Conservation (phyloP, 257 asterid species). For the Linaria vulgaris region DNA sequence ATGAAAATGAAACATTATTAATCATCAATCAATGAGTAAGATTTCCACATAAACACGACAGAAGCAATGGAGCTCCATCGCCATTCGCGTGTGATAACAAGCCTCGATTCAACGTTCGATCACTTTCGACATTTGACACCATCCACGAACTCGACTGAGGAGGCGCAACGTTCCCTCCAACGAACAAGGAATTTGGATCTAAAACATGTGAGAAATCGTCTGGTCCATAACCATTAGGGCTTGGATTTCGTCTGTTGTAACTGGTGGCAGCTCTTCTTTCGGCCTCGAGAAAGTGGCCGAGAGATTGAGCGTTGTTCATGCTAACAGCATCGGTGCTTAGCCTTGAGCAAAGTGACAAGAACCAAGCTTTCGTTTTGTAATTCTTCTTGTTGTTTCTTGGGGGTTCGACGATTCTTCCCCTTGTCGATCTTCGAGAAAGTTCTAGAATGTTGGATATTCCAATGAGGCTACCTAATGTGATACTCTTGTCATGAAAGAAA, state of each 20-base stretch:
- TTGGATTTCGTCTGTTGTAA: constrained; percentile 29
- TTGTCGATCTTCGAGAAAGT: constrained; percentile 57
- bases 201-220: constrained; percentile 46
- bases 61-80: constrained; percentile 45
- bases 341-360: constrained; percentile 58
- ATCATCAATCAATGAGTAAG: constrained; percentile 35
- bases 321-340: constrained; percentile 63
- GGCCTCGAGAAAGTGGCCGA: constrained; percentile 69
- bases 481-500: constrained; percentile 68
- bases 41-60: constrained; percentile 61
- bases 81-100: constrained; percentile 36
- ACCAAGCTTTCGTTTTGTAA: constrained; percentile 56
- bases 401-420: constrained; percentile 47
- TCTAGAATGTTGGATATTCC: constrained; percentile 67
- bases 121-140: constrained; percentile 18
- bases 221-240: constrained; percentile 32
- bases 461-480: constrained; percentile 65
- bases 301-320: constrained; percentile 47
- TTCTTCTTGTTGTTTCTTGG: constrained; percentile 41
- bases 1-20: neutral
- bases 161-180: constrained; percentile 50
- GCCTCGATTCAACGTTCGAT: constrained; percentile 31
- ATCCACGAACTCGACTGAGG: constrained; percentile 30
- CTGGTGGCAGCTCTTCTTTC: constrained; percentile 50
- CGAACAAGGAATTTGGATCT: constrained; percentile 40